phyloP scores from a whole-genome alignment of 2,329 filamentous ascomycete genomes.

The Neospermospora avenae region DNA sequence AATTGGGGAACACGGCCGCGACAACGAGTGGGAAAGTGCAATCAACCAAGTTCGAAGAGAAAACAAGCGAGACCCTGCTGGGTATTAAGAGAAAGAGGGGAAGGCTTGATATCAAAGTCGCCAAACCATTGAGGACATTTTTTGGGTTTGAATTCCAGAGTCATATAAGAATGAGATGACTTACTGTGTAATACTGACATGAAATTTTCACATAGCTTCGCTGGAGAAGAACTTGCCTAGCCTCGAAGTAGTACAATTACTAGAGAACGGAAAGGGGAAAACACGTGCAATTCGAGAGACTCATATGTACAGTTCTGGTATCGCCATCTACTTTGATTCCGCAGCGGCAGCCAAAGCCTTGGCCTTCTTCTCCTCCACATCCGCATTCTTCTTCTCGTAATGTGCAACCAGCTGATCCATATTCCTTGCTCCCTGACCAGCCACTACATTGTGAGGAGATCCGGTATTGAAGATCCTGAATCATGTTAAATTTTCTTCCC shows the following conservation, averaged over 20 bases:
- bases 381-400: conserved; percentile 56
- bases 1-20: background rate
- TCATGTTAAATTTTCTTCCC: conserved; percentile 3
- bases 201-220: too few relatives aligned
- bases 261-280: too few relatives aligned
- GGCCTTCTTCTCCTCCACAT: conserved; percentile 54
- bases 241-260: too few relatives aligned
- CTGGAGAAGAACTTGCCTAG: too few relatives aligned
- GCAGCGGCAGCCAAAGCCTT: conserved; percentile 27
- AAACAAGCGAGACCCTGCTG: too few relatives aligned
- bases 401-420: conserved; percentile 58
- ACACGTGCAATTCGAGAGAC: too few relatives aligned
- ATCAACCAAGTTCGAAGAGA: background rate
- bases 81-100: too few relatives aligned
- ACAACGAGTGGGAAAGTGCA: background rate
- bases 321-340: conserved; percentile 10
- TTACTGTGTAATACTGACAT: too few relatives aligned
- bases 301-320: conserved; percentile 27
- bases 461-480: conserved; percentile 61
- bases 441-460: conserved; percentile 61
- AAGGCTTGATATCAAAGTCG: too few relatives aligned
- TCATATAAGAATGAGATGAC: too few relatives aligned
- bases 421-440: conserved; percentile 55
- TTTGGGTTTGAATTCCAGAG: too few relatives aligned
- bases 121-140: too few relatives aligned